Evolutionary conservation across 768 basidiomycete genomes (phyloP), one percentile per base, ranked within the genome.

Genomic region (Hortiboletus flavorubellus): DNA sequence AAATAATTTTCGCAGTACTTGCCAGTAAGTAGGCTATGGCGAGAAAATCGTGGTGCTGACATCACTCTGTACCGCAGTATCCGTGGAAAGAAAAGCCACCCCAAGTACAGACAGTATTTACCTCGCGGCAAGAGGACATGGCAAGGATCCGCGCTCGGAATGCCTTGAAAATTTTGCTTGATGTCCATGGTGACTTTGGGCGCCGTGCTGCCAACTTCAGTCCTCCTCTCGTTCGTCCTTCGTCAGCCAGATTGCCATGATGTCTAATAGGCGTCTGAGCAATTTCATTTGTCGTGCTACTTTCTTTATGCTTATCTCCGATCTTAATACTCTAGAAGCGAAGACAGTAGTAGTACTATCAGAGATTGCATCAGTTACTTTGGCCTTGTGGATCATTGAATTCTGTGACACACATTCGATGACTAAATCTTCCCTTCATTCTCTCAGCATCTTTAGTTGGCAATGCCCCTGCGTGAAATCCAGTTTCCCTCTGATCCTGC

Each of bases 131-230:
- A 38, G 89, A 91, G 62, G 96, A 98, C 55, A 79, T 98, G 74
- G 83, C 93, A 31, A 85, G 87, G 68, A 82, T 96, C 41, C 83
- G 97, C 51, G 96, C 97, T 18, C 81, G 96, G 54, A 98, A 98
- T 77, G 96, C 94, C 14, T 81, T 99, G 65, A 93, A 94, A 72
- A 93, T 93, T 56, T 72, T 94, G 59, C 75, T 94, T 67, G 93
- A 93, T 64, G 88, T 91, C 38, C 91, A 92, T 72, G 89, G 90
- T n/a, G 90, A 93, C 69, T 89, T 93, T 74, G 87, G 87, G 26
- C 78, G 83, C 47, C 79, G 82, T 42, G 81, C 79, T 15, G 75
- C 76, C 29, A 71, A 57, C 46, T 70, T 70, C 39, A 64, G 31
- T 12, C 68, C 68, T 35, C 63, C 68, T 39, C 50, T 69, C 18